A percentile compares a stretch with the other conserved stretches of the same genome.
Evolutionary conservation across 2,329 filamentous ascomycete species (phyloP).

Genomic region (Trichoderma polysporum): DNA sequence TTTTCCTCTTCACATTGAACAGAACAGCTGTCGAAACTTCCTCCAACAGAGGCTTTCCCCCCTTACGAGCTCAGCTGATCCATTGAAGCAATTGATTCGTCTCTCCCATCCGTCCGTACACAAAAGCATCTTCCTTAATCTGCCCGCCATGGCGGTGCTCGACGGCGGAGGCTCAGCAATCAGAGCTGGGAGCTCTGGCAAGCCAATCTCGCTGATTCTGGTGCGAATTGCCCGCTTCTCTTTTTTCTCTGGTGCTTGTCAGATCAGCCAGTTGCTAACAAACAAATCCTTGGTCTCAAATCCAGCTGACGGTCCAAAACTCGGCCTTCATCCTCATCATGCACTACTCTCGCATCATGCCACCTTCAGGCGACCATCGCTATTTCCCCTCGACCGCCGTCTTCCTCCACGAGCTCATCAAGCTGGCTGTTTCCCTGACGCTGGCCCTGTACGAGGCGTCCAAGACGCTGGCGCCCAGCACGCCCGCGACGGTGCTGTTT

Average conservation of each 20-base stretch:
- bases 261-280: background rate
- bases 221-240: constrained; percentile 25
- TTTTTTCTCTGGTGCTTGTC: background rate
- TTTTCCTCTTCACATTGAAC: background rate
- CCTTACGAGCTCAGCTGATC: background rate
- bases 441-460: constrained; percentile 88
- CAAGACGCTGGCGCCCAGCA: constrained; percentile 71
- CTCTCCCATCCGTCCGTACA: background rate
- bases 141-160: constrained; percentile 25
- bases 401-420: constrained; percentile 89
- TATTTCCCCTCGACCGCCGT: constrained; percentile 95
- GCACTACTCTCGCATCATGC: constrained; percentile 95
- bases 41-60: background rate
- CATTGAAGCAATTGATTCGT: background rate
- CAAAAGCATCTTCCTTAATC: background rate
- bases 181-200: constrained; percentile 23
- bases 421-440: constrained; percentile 80
- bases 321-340: constrained; percentile 78
- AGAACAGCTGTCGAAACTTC: background rate
- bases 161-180: constrained; percentile 17
- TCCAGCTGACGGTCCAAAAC: constrained; percentile 71
- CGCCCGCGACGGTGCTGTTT: constrained; percentile 77
- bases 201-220: constrained; percentile 28
- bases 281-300: background rate
- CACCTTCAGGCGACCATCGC: constrained; percentile 75